phyloP scores from a whole-genome alignment of 495 filamentous ascomycete species.

The Talaromyces thailandensis region DNA sequence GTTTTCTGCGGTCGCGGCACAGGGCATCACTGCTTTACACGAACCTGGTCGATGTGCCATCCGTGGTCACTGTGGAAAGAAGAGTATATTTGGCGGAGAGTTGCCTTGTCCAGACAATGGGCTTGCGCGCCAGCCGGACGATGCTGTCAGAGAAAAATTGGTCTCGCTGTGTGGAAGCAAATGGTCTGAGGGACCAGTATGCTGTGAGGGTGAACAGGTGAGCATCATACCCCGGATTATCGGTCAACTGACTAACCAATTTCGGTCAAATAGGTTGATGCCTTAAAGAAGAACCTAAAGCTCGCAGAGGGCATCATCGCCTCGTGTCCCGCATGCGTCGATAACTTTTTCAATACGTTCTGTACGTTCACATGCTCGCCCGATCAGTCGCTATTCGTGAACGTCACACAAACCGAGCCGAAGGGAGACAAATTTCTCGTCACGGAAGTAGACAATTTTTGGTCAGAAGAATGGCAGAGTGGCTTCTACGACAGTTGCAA shows the following conservation, averaged over 20 bases:
- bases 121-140: slow-evolving; percentile 62
- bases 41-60: slow-evolving; percentile 88
- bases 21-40: slow-evolving; percentile 55
- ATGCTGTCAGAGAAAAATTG: slow-evolving; percentile 60
- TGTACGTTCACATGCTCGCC: slow-evolving; percentile 97
- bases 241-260: slow-evolving; percentile 14
- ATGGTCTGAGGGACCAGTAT: slow-evolving; percentile 76
- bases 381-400: slow-evolving; percentile 90
- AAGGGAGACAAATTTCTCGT: slow-evolving; percentile 62
- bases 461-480: slow-evolving; percentile 74
- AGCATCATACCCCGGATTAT: slow-evolving; percentile 9
- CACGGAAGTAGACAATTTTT: slow-evolving; percentile 83
- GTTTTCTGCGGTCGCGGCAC: slow-evolving; percentile 19
- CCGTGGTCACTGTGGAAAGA: slow-evolving; percentile 81
- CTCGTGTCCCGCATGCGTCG: slow-evolving; percentile 89
- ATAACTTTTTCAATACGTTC: slow-evolving; percentile 96
- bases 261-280: slow-evolving; percentile 48
- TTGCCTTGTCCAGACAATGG: slow-evolving; percentile 94
- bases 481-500: slow-evolving; percentile 97
- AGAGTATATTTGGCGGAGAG: slow-evolving; percentile 76
- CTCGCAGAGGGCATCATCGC: slow-evolving; percentile 83
- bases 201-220: slow-evolving; percentile 78
- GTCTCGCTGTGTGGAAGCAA: slow-evolving; percentile 78
- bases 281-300: slow-evolving; percentile 70
- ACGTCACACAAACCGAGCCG: slow-evolving; percentile 66